Conservation (phyloP, 352 stramenopile species). For the Globisporangium sylvaticum region DNA sequence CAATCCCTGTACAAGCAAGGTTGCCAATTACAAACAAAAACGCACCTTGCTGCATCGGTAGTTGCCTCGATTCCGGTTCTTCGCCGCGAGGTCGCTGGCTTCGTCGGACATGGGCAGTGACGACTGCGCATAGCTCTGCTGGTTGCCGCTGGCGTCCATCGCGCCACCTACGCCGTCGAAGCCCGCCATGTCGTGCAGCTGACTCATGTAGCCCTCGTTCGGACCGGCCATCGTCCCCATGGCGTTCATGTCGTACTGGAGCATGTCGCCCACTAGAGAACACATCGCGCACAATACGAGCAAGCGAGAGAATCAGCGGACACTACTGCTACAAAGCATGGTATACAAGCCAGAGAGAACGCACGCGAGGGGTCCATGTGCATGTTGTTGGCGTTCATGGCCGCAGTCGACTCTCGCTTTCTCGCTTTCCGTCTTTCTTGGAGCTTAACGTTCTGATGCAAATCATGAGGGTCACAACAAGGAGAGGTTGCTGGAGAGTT, state of each 20-base stretch:
- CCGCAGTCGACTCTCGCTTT: not conserved
- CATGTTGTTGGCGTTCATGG: constrained; percentile 30
- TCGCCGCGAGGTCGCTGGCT: constrained; percentile 36
- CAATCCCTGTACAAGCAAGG: not conserved
- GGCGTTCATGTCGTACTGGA: constrained; percentile 46
- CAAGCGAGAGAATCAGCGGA: too few species aligned
- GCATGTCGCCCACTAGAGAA: constrained; percentile 53
- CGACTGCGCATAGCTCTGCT: constrained; percentile 17
- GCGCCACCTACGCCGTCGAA: not conserved
- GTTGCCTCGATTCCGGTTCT: constrained; percentile 83
- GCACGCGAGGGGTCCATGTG: constrained; percentile 30
- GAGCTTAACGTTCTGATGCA: not conserved
- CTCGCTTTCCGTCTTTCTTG: not conserved
- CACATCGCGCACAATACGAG: too few species aligned
- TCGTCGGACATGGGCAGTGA: constrained; percentile 17
- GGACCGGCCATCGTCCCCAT: constrained; percentile 38
- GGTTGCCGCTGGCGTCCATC: not conserved
- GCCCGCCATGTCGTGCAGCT: constrained; percentile 44
- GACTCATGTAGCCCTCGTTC: constrained; percentile 41
- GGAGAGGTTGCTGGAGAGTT: too few species aligned
- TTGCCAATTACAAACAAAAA: not conserved
- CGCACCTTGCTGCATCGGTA: constrained; percentile 82
- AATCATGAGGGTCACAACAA: too few species aligned
- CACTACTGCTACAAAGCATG: not conserved
- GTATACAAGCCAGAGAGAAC: not conserved